A percentile compares a stretch with the other conserved stretches of the same genome.
Evolutionary conservation across 805 yeast species (phyloP).

Genomic region (Kazachstania kunashirensis): DNA sequence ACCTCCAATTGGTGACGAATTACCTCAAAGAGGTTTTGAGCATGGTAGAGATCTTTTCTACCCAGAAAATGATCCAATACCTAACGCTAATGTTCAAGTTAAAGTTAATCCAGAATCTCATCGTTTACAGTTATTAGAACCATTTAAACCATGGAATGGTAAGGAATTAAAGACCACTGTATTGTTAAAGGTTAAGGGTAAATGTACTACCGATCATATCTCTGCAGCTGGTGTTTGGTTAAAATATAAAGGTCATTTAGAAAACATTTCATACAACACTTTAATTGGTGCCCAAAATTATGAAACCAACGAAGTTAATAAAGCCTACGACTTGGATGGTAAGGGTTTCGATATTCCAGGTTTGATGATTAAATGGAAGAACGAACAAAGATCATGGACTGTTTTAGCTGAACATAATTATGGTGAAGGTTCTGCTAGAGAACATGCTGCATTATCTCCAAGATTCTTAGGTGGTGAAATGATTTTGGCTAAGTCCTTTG

Average conservation of each 20-base stretch:
- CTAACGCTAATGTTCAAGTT: constrained; percentile 48
- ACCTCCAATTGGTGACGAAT: constrained; percentile 76
- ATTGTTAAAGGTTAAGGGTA: constrained; percentile 87
- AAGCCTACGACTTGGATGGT: constrained; percentile 80
- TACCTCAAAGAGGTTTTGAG: constrained; percentile 71
- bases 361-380: constrained; percentile 91
- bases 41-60: constrained; percentile 66
- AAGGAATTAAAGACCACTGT: constrained; percentile 70
- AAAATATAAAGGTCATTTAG: constrained; percentile 95
- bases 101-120: constrained; percentile 82
- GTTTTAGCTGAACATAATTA: constrained; percentile 97
- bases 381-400: constrained; percentile 76
- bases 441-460: constrained; percentile 95
- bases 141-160: constrained; percentile 81
- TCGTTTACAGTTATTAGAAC: constrained; percentile 83
- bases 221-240: constrained; percentile 99
- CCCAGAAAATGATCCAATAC: constrained; percentile 60
- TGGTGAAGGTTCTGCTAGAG: constrained; percentile 99
- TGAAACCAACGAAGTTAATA: constrained; percentile 94
- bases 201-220: constrained; percentile 97
- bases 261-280: constrained; percentile 90
- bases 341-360: constrained; percentile 79
- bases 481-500: constrained; percentile 87
- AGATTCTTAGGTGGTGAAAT: constrained; percentile 87
- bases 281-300: constrained; percentile 94